These are phyloP conservation scores for Triticum dicoccoides DNA, from an alignment of 176 grass and related monocot species.

Conservation along the genomic window DNA sequence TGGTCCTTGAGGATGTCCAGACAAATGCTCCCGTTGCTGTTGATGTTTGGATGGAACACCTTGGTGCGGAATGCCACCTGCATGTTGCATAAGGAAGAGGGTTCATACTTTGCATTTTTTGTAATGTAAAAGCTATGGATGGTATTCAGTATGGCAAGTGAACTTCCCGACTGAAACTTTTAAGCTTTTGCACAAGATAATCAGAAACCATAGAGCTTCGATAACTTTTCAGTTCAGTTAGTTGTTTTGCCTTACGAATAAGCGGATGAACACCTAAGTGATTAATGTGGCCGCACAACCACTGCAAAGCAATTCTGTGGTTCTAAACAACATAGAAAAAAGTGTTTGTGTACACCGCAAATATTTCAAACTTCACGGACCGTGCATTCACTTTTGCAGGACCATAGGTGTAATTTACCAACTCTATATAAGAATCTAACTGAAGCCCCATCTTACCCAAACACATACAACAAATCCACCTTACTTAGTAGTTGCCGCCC, in stretches of 20 bases:
- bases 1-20: slow-evolving; percentile 84
- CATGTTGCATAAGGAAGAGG: slow-evolving; percentile 1
- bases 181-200: slow-evolving; percentile 7
- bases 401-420: not conserved
- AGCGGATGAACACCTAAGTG: not conserved
- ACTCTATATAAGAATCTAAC: not conserved
- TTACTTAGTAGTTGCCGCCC: not conserved
- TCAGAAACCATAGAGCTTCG: not conserved
- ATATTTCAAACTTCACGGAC: not conserved
- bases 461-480: not conserved
- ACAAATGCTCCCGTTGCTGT: slow-evolving; percentile 83
- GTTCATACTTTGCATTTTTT: not conserved
- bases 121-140: not conserved
- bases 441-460: not conserved
- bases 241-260: not conserved
- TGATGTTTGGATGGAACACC: slow-evolving; percentile 81
- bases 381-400: not conserved
- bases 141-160: not conserved
- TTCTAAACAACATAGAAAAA: not conserved
- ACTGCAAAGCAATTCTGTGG: not conserved
- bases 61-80: slow-evolving; percentile 80
- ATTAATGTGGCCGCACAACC: not conserved
- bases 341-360: not conserved
- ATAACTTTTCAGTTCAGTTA: not conserved
- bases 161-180: not conserved